Conservation (phyloP, 495 filamentous ascomycete species). For the Neurospora tetraspora region DNA sequence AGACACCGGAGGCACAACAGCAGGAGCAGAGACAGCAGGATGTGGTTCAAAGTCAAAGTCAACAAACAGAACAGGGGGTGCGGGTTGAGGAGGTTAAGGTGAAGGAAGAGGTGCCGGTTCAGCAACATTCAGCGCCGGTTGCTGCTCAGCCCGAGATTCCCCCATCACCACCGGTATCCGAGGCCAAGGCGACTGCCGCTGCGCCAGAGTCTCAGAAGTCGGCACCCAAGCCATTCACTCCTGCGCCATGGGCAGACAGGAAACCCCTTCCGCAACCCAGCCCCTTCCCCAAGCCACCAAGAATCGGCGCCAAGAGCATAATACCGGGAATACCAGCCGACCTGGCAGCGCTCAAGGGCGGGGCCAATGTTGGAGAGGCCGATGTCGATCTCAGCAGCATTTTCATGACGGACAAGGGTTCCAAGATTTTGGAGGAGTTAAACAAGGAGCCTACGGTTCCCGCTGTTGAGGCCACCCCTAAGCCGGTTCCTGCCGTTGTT, state of each 20-base stretch:
- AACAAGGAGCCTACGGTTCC: conserved; percentile 2
- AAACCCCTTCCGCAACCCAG: neutral
- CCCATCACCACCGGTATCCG: conserved; percentile 3
- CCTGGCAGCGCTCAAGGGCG: neutral
- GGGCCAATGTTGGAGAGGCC: neutral
- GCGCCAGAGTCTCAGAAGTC: neutral
- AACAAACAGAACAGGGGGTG: neutral
- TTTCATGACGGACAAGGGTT: conserved; percentile 27
- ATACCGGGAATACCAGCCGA: neutral
- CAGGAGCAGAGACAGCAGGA: neutral
- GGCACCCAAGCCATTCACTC: neutral
- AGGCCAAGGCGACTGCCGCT: neutral
- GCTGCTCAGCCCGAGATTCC: neutral
- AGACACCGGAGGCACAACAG: neutral
- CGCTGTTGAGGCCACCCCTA: neutral
- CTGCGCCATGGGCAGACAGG: conserved; percentile 14
- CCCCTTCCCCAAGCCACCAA: neutral
- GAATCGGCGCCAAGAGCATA: neutral
- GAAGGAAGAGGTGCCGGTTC: neutral
- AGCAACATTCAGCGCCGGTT: neutral
- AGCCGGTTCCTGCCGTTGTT: neutral
- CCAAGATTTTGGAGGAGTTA: conserved; percentile 21
- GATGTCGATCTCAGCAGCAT: conserved; percentile 27
- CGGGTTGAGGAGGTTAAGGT: neutral
- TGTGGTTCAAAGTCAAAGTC: neutral